Conservation (phyloP, 2,329 filamentous ascomycete species). For the Byssothecium circinans region DNA sequence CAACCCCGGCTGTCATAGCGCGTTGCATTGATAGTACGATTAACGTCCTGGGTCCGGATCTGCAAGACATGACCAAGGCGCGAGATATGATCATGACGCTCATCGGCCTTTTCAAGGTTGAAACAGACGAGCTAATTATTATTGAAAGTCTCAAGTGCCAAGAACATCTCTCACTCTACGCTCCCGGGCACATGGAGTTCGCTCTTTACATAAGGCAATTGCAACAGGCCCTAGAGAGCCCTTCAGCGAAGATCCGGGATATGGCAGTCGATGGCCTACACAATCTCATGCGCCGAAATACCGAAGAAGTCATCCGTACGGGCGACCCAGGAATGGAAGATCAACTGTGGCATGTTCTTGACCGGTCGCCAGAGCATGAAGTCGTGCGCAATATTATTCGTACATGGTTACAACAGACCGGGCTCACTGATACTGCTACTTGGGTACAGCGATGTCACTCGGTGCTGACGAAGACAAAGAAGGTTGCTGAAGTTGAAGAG, state of each 20-base stretch:
- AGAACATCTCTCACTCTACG: constrained; percentile 90
- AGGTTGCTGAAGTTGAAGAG: constrained; percentile 61
- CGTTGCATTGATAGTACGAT: constrained; percentile 93
- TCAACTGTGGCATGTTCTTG: constrained; percentile 86
- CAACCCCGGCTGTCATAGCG: constrained; percentile 79
- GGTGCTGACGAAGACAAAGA: constrained; percentile 83
- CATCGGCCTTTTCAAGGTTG: constrained; percentile 77
- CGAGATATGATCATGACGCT: constrained; percentile 87
- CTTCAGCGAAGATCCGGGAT: constrained; percentile 69
- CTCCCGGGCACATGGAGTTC: constrained; percentile 84
- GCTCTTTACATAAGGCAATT: constrained; percentile 78
- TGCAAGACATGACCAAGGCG: constrained; percentile 91
- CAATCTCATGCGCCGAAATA: constrained; percentile 91
- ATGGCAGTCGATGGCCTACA: constrained; percentile 86
- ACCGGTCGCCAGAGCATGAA: constrained; percentile 73
- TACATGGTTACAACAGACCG: constrained; percentile 93
- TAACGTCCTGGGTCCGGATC: constrained; percentile 91
- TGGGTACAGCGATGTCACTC: constrained; percentile 90
- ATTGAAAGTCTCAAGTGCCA: constrained; percentile 79
- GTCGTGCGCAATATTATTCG: constrained; percentile 84
- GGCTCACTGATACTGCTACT: constrained; percentile 72
- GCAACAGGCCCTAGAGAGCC: constrained; percentile 74
- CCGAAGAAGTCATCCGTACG: constrained; percentile 75
- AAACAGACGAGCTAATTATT: constrained; percentile 70
- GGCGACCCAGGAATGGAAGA: constrained; percentile 82